These are phyloP conservation scores for Oenanthe javanica DNA, from an alignment of 140 eudicot species.

Conservation along the genomic window DNA sequence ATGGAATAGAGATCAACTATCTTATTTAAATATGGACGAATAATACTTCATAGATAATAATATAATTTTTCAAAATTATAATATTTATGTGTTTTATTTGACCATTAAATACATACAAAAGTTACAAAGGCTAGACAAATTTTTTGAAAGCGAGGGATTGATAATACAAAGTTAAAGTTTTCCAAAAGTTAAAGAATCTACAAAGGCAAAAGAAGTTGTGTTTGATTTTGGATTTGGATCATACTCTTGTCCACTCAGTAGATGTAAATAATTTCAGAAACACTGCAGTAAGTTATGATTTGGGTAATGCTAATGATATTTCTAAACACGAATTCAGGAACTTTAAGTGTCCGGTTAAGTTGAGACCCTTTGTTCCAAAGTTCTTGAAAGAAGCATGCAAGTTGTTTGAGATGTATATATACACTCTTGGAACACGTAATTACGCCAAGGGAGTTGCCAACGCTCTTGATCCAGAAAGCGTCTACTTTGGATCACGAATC, in stretches of 20 bases:
- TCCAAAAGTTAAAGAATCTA: too few relatives aligned
- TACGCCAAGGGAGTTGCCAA: background rate
- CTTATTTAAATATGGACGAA: too few relatives aligned
- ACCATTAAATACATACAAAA: too few relatives aligned
- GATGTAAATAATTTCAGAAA: background rate
- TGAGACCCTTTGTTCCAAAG: background rate
- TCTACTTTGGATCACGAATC: background rate
- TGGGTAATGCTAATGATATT: too few relatives aligned
- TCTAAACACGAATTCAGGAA: too few relatives aligned
- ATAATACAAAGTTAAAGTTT: too few relatives aligned
- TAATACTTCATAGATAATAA: too few relatives aligned
- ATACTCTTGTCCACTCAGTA: background rate
- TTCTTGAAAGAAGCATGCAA: constrained; percentile 1
- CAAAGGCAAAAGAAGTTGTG: background rate
- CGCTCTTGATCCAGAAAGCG: constrained; percentile 52
- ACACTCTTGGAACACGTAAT: background rate
- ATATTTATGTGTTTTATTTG: too few relatives aligned
- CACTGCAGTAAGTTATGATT: background rate
- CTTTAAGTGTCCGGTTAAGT: background rate
- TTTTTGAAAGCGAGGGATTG: too few relatives aligned
- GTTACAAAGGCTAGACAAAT: too few relatives aligned
- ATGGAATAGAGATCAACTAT: too few relatives aligned
- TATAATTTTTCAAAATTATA: too few relatives aligned
- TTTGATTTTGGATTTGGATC: background rate
- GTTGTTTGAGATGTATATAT: background rate